phyloP scores from a whole-genome alignment of 139 green algal species.

The Chlamydomonas urium region DNA sequence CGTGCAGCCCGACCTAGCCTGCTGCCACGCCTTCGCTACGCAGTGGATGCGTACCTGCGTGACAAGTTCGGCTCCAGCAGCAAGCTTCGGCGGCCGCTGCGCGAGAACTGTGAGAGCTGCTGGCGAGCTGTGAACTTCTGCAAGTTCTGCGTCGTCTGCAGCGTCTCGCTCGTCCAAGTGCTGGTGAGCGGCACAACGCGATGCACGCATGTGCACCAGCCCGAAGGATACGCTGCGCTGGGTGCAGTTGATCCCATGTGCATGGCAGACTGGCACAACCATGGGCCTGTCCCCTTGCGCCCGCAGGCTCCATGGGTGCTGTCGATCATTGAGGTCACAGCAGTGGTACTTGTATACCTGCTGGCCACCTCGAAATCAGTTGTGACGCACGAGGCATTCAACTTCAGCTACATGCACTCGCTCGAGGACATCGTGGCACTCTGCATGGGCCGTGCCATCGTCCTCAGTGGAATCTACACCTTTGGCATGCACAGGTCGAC shows the following conservation, averaged over 20 bases:
- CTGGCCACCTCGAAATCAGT: conserved; percentile 21
- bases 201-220: too few relatives aligned
- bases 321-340: conserved; percentile 32
- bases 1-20: too few relatives aligned
- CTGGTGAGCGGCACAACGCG: conserved; percentile 29
- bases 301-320: conserved; percentile 57
- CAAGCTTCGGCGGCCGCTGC: background rate
- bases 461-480: too few relatives aligned
- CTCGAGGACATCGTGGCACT: conserved; percentile 55
- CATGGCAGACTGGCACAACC: too few relatives aligned
- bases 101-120: conserved; percentile 8
- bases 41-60: too few relatives aligned
- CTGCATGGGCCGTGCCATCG: conserved; percentile 26
- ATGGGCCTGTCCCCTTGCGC: too few relatives aligned
- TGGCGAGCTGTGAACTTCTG: conserved; percentile 24
- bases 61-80: too few relatives aligned
- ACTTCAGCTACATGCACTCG: conserved; percentile 42
- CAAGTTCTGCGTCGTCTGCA: conserved; percentile 32
- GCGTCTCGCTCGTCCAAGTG: conserved; percentile 24
- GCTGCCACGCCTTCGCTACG: too few relatives aligned
- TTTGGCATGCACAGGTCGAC: too few relatives aligned
- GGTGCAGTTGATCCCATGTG: too few relatives aligned
- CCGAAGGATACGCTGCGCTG: too few relatives aligned
- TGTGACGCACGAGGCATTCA: background rate
- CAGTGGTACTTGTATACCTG: conserved; percentile 45